Base-by-base conservation (phyloP, 345 rosid genomes). In the Streptanthus diversifolius region DNA sequence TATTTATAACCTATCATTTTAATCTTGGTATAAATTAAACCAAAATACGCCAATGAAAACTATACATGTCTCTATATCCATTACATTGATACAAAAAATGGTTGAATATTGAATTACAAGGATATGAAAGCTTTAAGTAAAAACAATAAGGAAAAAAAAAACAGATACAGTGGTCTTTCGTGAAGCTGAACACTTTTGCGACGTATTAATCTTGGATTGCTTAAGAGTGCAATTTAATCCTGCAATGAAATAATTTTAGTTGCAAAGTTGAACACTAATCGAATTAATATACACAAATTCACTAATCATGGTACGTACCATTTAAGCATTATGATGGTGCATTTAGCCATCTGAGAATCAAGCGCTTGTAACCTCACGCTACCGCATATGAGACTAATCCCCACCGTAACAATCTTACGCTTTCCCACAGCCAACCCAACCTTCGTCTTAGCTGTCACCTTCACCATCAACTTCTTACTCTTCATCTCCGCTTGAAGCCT, bases 271-370 rank as follows among this genome's bases (percentile, higher is more conserved):
- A 19, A 41, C 32, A 27, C 0, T 17, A 49, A 61, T 53, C n/a
- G n/a, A 58, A 6, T 15, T 15, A 30, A 10, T 27, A 8, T 18
- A 57, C 60, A 55, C 14, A 30, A 29, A 29, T 29, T 29, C 40
- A 52, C 7, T 52, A 52, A 52, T 25, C 33, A 25, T 13, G 5
- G 15, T 52, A 70, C 68, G 56, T 83, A 90, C 97, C 96, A 91
- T 77, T 75, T 79, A 70, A 89, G 86, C 22, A 80, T 49, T 39
- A 70, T 81, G 53, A 89, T 77, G 57, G 70, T 51, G 68, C 98
- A 93, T 61, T 61, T 84, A 40, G 95, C 87, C 90, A 84, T 82
- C 2, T 64, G 43, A 22, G 76, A 79, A 13, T 82, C 85, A 11
- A 87, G 75, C 35, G 73, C 9, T 72, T 84, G 85, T 80, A 89